Evolutionary conservation across 192 early-diverging fungal species (phyloP).

Genomic region (Lunasporangiospora selenospora): DNA sequence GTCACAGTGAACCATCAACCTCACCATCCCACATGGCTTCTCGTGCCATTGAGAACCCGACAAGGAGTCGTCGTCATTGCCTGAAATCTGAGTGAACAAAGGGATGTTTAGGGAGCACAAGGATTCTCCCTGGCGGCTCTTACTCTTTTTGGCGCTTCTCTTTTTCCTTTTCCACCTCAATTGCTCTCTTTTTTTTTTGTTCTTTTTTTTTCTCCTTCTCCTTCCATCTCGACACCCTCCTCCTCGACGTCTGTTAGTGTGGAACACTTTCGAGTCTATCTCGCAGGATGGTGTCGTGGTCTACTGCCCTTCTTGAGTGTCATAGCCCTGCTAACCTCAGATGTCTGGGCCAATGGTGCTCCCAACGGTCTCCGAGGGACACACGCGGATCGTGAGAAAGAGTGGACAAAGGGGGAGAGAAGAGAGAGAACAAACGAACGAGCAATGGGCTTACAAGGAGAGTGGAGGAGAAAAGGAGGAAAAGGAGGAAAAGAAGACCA

Average conservation of each 20-base stretch:
- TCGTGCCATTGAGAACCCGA: not conserved
- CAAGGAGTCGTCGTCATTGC: not conserved
- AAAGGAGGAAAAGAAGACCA: too few relatives aligned
- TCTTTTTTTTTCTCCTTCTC: not conserved
- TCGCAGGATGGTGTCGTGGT: not conserved
- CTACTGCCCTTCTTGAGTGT: not conserved
- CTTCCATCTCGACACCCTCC: not conserved
- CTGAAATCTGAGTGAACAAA: not conserved
- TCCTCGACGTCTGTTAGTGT: not conserved
- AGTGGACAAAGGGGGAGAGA: not conserved
- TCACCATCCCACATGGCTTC: not conserved
- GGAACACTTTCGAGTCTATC: conserved; percentile 1
- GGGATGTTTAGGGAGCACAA: too few relatives aligned
- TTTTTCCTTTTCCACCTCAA: not conserved
- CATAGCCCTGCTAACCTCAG: too few relatives aligned
- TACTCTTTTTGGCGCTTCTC: not conserved
- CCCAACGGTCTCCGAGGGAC: not conserved
- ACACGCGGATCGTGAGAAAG: not conserved
- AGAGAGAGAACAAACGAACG: not conserved
- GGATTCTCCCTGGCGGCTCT: not conserved
- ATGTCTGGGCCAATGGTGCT: too few relatives aligned
- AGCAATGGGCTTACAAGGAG: not conserved
- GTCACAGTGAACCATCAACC: too few relatives aligned
- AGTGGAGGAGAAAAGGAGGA: too few relatives aligned
- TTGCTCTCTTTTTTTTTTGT: not conserved